Base-by-base conservation (phyloP, 2,329 filamentous ascomycete genomes). In the Phyllosticta citrichinensis region DNA sequence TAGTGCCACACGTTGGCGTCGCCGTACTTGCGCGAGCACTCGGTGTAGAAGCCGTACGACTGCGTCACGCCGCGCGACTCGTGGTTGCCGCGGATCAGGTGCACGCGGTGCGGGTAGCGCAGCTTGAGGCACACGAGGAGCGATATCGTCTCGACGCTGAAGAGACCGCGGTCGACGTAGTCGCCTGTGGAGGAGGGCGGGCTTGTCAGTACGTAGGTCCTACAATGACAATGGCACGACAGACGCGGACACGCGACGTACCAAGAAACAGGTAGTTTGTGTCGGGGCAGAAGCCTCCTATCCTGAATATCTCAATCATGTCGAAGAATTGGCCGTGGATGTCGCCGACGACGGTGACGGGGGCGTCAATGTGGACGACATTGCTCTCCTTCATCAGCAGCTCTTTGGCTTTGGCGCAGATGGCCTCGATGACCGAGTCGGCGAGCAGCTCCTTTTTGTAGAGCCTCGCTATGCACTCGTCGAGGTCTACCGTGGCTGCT, bases 321-420 rank as follows among this genome's bases (percentile, higher is more conserved):
- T 99, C 94, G 76, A 93, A 97, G 79, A 99, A 99, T 76, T 99
- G 94, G 62, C 94, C 94, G 75, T 99, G 94, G 67, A 99, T 99
- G 74, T 99, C 94, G 66, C 94, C 94, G 50, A 99, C 94, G 10
- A 99, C 94, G 17, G 94, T 99, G 62, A 99, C 91, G 1, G 94
- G 94, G 33, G 94, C 92, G 68, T 86, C 86, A 64, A 99, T 95
- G 75, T 99, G 94, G 63, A 99, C 94, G 64, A 99, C 94, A 77
- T 99, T 99, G 83, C 93, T 97, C 84, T 99, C 94, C 73, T 95
- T 93, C 94, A 99, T 99, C 68, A 99, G 83, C 68, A 99, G 82
- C 80, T 99, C 94, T 74, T 99, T 99, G 22, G 95, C 94, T 76
- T 99, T 99, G 75, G 94, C 92, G 79, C 94, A 99, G 85, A 99